Evolutionary conservation across 1,284 basidiomycete genomes (phyloP), one percentile per base, ranked within the genome.

Genomic region (Filobasidium uniguttulatum): DNA sequence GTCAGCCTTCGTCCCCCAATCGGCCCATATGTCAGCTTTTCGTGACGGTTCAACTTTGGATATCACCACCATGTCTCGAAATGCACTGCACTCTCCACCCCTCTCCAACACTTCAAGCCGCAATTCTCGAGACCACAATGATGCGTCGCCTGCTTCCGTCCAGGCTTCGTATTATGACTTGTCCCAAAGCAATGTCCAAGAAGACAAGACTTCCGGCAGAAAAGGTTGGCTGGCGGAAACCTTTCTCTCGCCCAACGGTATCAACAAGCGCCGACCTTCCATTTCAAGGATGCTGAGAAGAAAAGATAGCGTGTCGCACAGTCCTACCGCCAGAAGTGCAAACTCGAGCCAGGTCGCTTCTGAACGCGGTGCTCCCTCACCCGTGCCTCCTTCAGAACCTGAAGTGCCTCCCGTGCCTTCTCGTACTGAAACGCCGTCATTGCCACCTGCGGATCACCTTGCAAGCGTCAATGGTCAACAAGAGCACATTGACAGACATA

Each of bases 1-100:
- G 19, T 85, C 84, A 64, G 87, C 87, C 0, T 91, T 91, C 74
- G 86, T 87, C 5, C 85, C 83, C 40, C 49, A 48, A 1, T 63
- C 62, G 5, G 29, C 20, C 8, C 51, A 48, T 83, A 43, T 85
- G 3, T 85, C 84, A 37, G 48, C 65, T 5, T 30, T 62, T 5
- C 64, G 65, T 23, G 62, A 64, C 37, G 36, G 49, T 3, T 65
- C 63, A 1, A 64, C 66, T 44, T 62, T 50, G 8, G 57, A 50
- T 5, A 55, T 64, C 12, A 60, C 62, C 0, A 57, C 52, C 31
- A 48, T 50, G 19, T 17, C 38, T 9, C 29, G 25, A 10, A 26
- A 12, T 2, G 17, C 19, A 22, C 29, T 44, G 3, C 31, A 26
- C 12, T 35, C 19, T 14, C 44, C 30, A 8, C 26, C 37, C 19